Evolutionary conservation across 176 grass and related monocot genomes (phyloP), one percentile per base, ranked within the genome.

Genomic region (Juncus effusus): DNA sequence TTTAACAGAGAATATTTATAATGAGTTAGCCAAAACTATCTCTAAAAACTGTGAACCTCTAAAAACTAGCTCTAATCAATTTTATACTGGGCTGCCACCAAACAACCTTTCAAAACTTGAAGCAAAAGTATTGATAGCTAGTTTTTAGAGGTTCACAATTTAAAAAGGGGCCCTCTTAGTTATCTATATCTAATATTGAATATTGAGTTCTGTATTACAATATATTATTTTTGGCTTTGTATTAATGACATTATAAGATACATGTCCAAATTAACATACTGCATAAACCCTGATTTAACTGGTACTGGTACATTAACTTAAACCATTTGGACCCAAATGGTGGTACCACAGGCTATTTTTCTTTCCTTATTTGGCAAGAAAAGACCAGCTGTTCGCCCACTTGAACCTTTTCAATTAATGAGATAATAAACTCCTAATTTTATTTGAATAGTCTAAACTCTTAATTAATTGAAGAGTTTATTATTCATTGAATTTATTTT

Each of bases 81-180:
- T 51, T 51, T 6, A 51, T 5, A 51, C 40, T 28, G 67, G n/a
- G 36, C 53, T 58, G 67, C 14, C 67, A 71, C 52, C 67, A 42
- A 58, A 71, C 67, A 58, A 6, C 13, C 65, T n/a, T 36, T 67
- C 49, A 54, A 36, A 40, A 70, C 40, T 38, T 16, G 13, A 41
- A 58, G 40, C 65, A 70, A 12, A 70, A 10, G 7, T 45, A 56
- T 71, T 13, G 67, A 13, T 69, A 54, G 50, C 51, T 69, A 54
- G 6, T 53, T 54, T 38, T 5, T 52, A 67, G 16, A 19, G 36
- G n/a, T 67, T 8, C 6, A 54, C 7, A 37, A 19, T 67, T 67
- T 54, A 51, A 36, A 51, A 37, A 8, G 28, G 13, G 64, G 41
- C 2, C 45, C 64, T 50, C n/a, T 12, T 52, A 63, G 36, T 13